Evolutionary conservation across 169 alveolate species (phyloP), one percentile per base, ranked within the genome.

Genomic region (Cryptosporidium felis): DNA sequence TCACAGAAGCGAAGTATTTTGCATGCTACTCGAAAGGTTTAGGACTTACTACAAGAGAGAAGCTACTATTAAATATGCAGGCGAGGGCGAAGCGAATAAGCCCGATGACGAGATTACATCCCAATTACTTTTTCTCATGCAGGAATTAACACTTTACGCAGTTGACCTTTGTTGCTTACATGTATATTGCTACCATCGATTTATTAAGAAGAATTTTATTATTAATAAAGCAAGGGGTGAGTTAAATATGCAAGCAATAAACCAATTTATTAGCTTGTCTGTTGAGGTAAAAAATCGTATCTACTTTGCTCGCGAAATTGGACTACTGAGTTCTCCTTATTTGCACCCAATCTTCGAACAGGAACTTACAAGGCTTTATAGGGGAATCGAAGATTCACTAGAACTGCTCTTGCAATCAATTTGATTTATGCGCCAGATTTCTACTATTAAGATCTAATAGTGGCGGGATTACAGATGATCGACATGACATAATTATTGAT

Each of bases 301-400:
- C 32, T 38, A 32, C 41, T 49, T 42, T 53, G 67, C 67, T 12
- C 5, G 3, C 3, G 85, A 74, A 41, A 28, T 74, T n/a, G 85
- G 85, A 0, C 12, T 74, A 36, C 47, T 74, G 26, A 53, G 36
- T 23, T 74, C 85, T 1, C 61, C 65, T 53, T 49, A 74, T 30
- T 23, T 74, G 18, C 85, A 74, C 34, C 85, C 85, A 16, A 34
- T 49, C 12, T 74, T 74, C 56, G 67, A 53, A 38, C 65, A 74
- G 16, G 65, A 49, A 18, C 9, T 74, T 34, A 21, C 30, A 38
- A 49, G 85, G 21, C 28, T 74, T 1, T 74, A 51, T 34, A 49
- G 60, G 21, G 58, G 59, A 2, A 38, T 49, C 38, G 85, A 74
- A 10, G 85, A 74, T 56, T 53, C 85, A 23, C 26, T 74, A 14